phyloP scores from a whole-genome alignment of 768 basidiomycete genomes.

The Terana coerulea region DNA sequence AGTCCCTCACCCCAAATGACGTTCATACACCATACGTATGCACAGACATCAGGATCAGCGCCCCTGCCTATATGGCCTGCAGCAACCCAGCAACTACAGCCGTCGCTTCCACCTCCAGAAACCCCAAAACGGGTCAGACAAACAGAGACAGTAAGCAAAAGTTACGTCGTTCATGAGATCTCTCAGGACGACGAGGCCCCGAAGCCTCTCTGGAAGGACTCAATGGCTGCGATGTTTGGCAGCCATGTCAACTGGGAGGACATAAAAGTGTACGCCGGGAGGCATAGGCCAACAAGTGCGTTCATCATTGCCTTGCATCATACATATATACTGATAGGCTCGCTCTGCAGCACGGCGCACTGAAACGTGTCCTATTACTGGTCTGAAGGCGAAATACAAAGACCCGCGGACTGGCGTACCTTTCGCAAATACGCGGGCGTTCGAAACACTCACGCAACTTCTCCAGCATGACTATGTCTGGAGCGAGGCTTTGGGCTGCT shows the following conservation, averaged over 20 bases:
- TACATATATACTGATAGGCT: not conserved
- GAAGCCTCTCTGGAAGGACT: constrained; percentile 64
- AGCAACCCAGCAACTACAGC: not conserved
- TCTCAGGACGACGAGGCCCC: constrained; percentile 41
- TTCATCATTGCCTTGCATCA: constrained; percentile 1
- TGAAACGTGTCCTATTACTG: constrained; percentile 74
- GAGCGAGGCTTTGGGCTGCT: constrained; percentile 43
- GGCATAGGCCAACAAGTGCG: constrained; percentile 62
- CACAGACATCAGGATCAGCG: not conserved
- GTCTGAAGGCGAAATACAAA: constrained; percentile 67
- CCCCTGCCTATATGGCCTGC: not conserved
- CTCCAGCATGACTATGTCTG: constrained; percentile 71
- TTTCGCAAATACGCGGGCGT: constrained; percentile 69
- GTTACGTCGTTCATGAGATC: constrained; percentile 68
- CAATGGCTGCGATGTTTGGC: constrained; percentile 83
- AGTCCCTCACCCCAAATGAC: not conserved
- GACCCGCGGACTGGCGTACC: constrained; percentile 81
- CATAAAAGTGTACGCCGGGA: constrained; percentile 58
- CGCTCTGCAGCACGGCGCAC: constrained; percentile 58
- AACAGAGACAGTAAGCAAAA: constrained; percentile 54
- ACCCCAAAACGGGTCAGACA: constrained; percentile 27
- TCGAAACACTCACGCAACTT: constrained; percentile 54
- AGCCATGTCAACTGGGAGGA: constrained; percentile 80
- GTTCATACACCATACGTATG: not conserved
- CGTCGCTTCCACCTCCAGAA: constrained; percentile 26